phyloP scores from a whole-genome alignment of 495 filamentous ascomycete species.

The Tuber borchii region DNA sequence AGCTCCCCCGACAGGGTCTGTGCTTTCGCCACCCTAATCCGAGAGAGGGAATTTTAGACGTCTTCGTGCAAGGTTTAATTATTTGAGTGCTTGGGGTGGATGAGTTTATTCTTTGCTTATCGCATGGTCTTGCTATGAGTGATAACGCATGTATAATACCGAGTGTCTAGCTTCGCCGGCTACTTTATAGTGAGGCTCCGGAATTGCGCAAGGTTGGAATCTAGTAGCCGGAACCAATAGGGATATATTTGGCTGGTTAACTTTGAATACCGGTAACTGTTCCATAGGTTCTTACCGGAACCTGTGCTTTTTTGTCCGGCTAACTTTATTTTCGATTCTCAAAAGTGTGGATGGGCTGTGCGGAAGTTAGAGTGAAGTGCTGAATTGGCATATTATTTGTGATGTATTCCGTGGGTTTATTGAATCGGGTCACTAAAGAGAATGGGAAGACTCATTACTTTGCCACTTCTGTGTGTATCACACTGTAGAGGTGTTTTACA shows the following conservation, averaged over 20 bases:
- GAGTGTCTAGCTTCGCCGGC: not conserved
- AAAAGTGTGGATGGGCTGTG: not conserved
- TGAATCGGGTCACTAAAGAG: not conserved
- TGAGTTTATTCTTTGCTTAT: not conserved
- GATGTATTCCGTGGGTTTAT: not conserved
- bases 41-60: too few relatives aligned
- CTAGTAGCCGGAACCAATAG: too few relatives aligned
- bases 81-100: not conserved
- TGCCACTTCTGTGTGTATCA: not conserved
- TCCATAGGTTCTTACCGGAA: not conserved
- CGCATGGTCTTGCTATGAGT: not conserved
- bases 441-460: not conserved
- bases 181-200: not conserved
- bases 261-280: too few relatives aligned
- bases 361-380: not conserved
- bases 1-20: too few relatives aligned
- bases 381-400: not conserved
- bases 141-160: not conserved
- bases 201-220: not conserved
- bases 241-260: too few relatives aligned
- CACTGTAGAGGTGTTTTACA: not conserved
- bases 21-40: too few relatives aligned
- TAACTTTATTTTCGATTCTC: not conserved
- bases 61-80: too few relatives aligned
- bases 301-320: too few relatives aligned